Base-by-base conservation (phyloP, 371 early-diverging fungal genomes). In the Mucor circinelloides region DNA sequence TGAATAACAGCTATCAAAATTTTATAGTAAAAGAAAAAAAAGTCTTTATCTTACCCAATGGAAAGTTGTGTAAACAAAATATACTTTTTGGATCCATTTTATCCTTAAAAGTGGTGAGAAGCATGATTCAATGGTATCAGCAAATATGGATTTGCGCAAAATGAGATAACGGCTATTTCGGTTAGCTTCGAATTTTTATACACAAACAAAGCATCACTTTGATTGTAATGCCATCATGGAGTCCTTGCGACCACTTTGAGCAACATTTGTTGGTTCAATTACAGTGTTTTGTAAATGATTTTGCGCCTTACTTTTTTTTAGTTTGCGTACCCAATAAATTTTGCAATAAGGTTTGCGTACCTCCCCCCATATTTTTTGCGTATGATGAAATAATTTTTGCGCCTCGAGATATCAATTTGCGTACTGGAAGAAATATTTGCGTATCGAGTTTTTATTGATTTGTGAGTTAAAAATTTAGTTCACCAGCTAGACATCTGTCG, bases 401-500 rank as follows among this genome's bases (percentile, higher is more conserved):
- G 44, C 44, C 4, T 44, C 15, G 44, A 15, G 15, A 19, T 17
- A 44, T 7, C 15, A 44, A 7, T 44, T 44, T 44, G 44, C 44
- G 44, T 44, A 44, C 44, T n/a, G n/a, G n/a, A n/a, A n/a, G n/a
- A n/a, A n/a, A n/a, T n/a, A n/a, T n/a, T n/a, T n/a, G n/a, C n/a
- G n/a, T n/a, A n/a, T n/a, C n/a, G n/a, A n/a, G n/a, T n/a, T n/a
- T n/a, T n/a, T n/a, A n/a, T n/a, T n/a, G n/a, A 34, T 34, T 34
- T 34, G 34, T 34, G 34, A 2, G 34, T 30, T 57, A 44, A 57
- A 64, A 28, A 17, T 38, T 55, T 25, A 36, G 56, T 25, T 63
- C 64, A 40, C 48, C 40, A n/a, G 54, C 64, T 32, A 64, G 32
- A 44, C 38, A 57, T 38, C 42, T 64, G 46, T 64, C 46, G 38